phyloP scores from a whole-genome alignment of 2,329 filamentous ascomycete species.

The Ophiostoma fasciatum region DNA sequence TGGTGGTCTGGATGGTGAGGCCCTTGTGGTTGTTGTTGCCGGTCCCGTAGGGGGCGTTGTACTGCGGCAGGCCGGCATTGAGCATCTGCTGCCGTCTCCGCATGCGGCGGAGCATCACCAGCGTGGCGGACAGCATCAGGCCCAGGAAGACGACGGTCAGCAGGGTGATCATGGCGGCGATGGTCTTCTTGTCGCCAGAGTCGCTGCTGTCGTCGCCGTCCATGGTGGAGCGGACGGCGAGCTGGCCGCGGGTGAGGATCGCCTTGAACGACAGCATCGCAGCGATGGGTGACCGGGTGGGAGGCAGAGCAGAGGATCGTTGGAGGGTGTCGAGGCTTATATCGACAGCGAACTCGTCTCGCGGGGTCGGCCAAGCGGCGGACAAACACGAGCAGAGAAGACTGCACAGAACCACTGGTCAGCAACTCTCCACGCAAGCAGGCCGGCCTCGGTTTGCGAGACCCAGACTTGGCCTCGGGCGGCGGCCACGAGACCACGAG shows the following conservation, averaged over 20 bases:
- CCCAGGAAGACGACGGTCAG: conserved; percentile 63
- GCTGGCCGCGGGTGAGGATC: conserved; percentile 23
- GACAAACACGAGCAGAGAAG: neutral
- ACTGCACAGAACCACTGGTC: neutral
- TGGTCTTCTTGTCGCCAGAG: conserved; percentile 39
- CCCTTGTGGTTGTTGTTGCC: conserved; percentile 34
- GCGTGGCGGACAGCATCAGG: conserved; percentile 49
- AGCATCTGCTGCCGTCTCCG: conserved; percentile 30
- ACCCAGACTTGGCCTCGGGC: neutral
- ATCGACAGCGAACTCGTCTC: neutral
- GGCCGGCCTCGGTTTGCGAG: neutral
- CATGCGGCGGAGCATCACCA: conserved; percentile 60
- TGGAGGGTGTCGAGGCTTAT: too few species aligned
- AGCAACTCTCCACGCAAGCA: neutral
- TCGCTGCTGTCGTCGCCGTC: conserved; percentile 12
- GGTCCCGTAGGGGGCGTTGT: conserved; percentile 31
- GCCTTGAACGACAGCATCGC: conserved; percentile 25
- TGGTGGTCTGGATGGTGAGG: conserved; percentile 42
- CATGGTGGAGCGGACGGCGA: conserved; percentile 34
- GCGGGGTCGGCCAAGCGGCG: neutral
- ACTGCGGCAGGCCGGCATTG: conserved; percentile 48
- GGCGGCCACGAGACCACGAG: neutral
- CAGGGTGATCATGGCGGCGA: conserved; percentile 66
- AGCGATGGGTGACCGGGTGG: neutral
- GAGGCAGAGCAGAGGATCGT: neutral